Base-by-base conservation (phyloP, 2,329 filamentous ascomycete genomes). In the Nigrospora oryzae region DNA sequence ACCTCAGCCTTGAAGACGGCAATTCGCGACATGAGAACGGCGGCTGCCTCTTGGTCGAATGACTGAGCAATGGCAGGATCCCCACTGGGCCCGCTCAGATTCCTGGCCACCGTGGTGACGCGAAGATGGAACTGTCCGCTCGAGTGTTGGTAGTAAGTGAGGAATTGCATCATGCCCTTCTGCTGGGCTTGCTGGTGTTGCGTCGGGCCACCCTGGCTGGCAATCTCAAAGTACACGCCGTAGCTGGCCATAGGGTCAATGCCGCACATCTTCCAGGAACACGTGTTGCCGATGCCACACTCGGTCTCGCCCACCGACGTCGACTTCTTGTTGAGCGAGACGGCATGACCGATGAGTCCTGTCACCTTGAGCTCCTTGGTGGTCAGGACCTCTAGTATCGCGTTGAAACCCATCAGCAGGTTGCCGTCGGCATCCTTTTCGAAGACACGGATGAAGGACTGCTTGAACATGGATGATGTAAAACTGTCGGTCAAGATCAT, bases 241-340 rank as follows among this genome's bases (percentile, higher is more conserved):
- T 97, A 97, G 58, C 89, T 96, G 31, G 93, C 83, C 45, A 83
- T 85, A 11, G 93, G 93, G 57, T 97, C 90, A 54, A 98, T 96
- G 54, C 89, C 90, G 59, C 93, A 97, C 91, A 98, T 96, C 70
- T 98, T 98, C 93, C 93, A 98, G 3, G 90, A 91, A 66, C 91
- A 97, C 1, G 93, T 98, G 63, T 97, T 97, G 52, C 93, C 93
- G 56, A 98, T 96, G 59, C 93, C 93, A 57, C 91, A 96, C 63
- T 98, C 93, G 0, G 93, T 97, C 70, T 98, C 93, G 43, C 93
- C 93, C 12, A 98, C 93, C 2, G 89, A 95, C 10, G 86, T 86
- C 0, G 93, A 97, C 63, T 98, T 98, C 70, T 97, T 98, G 74
- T 97, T 97, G 55, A 96, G 73, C 3, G 91, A 97, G 39, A 98